Evolutionary conservation across 495 filamentous ascomycete genomes (phyloP).

Genomic region (Neurospora discreta): DNA sequence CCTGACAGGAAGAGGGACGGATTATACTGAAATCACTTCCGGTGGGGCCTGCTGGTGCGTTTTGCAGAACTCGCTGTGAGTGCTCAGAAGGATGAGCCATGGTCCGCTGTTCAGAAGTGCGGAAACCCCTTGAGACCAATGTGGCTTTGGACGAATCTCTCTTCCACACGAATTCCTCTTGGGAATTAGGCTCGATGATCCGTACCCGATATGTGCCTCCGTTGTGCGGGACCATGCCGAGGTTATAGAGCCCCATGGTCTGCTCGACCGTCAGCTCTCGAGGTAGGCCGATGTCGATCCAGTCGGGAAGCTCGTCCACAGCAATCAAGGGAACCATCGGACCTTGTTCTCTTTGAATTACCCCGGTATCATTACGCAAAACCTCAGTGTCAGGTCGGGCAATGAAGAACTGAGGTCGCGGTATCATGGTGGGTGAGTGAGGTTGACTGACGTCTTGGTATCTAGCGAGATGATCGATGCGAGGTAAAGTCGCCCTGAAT

Average conservation of each 20-base stretch:
- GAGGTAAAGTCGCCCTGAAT: neutral
- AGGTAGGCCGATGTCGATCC: conserved; percentile 28
- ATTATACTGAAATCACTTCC: neutral
- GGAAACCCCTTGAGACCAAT: neutral
- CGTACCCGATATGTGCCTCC: conserved; percentile 23
- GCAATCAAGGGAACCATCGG: conserved; percentile 34
- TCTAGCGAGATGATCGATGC: neutral
- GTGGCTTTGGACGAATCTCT: neutral
- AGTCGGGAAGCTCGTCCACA: conserved; percentile 33
- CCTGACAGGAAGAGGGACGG: neutral
- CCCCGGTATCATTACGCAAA: conserved; percentile 6
- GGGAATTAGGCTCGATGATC: conserved; percentile 2
- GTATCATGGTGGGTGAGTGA: conserved; percentile 1
- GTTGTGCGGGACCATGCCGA: conserved; percentile 21
- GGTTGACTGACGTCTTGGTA: neutral
- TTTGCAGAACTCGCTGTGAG: neutral
- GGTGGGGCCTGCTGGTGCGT: neutral
- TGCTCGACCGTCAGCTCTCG: conserved; percentile 27
- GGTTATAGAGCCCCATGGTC: conserved; percentile 26
- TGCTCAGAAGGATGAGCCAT: neutral
- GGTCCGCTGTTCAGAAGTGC: neutral
- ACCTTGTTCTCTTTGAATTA: conserved; percentile 10
- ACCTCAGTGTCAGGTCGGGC: conserved; percentile 18
- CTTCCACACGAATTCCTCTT: neutral
- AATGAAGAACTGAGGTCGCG: conserved; percentile 21